Base-by-base conservation (phyloP, 2,329 filamentous ascomycete species). In the Fusarium sp. region DNA sequence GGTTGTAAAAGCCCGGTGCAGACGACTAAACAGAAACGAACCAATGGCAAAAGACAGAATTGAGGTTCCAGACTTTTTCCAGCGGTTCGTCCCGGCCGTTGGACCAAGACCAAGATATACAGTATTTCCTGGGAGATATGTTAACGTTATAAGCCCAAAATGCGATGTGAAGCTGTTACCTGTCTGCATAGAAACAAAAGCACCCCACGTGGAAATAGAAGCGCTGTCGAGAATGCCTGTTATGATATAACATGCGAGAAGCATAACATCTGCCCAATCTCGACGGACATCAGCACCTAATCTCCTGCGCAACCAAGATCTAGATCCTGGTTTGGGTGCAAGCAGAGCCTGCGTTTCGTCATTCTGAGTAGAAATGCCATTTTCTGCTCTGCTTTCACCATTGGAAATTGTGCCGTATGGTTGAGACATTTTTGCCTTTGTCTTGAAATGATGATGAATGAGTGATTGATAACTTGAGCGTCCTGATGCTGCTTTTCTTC, bases 101-200 rank as follows among this genome's bases (percentile, higher is more conserved):
- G 94, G 81, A 4, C 92, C 92, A 4, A 94, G 85, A 10, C 91
- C 92, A 15, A 94, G 83, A 76, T 93, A 95, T 47, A 95, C 87
- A 7, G 92, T 94, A 78, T 95, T 95, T 60, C 90, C 86, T 88
- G 7, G 15, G 4, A 6, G 11, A 9, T 15, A n/a, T 1, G 42
- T 42, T 18, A 26, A 44, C 23, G 23, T 23, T 28, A 41, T 28
- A n/a, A 26, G 10, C 20, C 15, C 2, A 1, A 5, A 8, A 26
- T 2, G 3, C 3, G 15, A 1, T 23, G 9, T 13, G n/a, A 15
- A 8, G 7, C 4, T 4, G 80, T 64, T 74, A 87, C 91, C 91
- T 33, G 92, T 94, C 76, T 94, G 92, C 92, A 94, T 94, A 72
- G 89, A 92, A 40, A 93, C 91, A 72, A 95, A 95, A 4, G 90